Conservation (phyloP, 2,329 filamentous ascomycete genomes). For the Raffaelea ambrosiae region DNA sequence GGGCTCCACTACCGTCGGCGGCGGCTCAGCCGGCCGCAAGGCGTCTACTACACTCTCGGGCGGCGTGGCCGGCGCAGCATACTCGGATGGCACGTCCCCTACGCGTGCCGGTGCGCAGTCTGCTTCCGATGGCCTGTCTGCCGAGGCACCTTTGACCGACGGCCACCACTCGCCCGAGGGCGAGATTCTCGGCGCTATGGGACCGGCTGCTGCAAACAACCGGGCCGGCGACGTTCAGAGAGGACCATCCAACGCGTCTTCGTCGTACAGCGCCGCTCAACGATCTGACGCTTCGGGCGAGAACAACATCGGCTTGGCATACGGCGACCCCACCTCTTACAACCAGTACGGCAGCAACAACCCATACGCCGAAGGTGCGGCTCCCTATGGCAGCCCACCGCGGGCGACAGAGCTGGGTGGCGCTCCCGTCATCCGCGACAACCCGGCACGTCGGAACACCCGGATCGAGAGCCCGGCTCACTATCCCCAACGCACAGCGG, state of each 20-base stretch:
- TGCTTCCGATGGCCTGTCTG: constrained; percentile 58
- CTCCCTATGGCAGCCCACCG: constrained; percentile 19
- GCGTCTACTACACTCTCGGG: constrained; percentile 84
- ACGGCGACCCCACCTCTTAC: constrained; percentile 44
- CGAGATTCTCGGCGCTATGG: constrained; percentile 77
- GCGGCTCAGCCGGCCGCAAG: constrained; percentile 65
- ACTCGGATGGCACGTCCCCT: constrained; percentile 68
- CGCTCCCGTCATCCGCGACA: constrained; percentile 85
- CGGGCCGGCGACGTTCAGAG: constrained; percentile 66
- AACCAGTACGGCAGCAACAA: constrained; percentile 50
- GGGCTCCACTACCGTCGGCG: constrained; percentile 64
- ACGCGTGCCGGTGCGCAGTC: constrained; percentile 40
- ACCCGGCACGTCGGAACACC: constrained; percentile 85
- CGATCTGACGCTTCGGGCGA: constrained; percentile 62
- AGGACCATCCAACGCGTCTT: constrained; percentile 91
- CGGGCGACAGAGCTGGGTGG: constrained; percentile 35
- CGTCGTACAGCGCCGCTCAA: constrained; percentile 78
- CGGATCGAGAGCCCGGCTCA: constrained; percentile 86
- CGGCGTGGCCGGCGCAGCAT: constrained; percentile 53
- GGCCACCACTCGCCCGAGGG: constrained; percentile 55
- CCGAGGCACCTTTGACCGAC: constrained; percentile 52
- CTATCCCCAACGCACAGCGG: constrained; percentile 85
- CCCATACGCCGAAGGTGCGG: constrained; percentile 41
- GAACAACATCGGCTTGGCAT: constrained; percentile 34
- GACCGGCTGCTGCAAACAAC: constrained; percentile 59